Percentiles rank a stretch among this genome's conserved stretches.
These are phyloP conservation scores for Colletotrichum aenigma DNA, from an alignment of 2,329 filamentous ascomycete species.

Conservation along the genomic window DNA sequence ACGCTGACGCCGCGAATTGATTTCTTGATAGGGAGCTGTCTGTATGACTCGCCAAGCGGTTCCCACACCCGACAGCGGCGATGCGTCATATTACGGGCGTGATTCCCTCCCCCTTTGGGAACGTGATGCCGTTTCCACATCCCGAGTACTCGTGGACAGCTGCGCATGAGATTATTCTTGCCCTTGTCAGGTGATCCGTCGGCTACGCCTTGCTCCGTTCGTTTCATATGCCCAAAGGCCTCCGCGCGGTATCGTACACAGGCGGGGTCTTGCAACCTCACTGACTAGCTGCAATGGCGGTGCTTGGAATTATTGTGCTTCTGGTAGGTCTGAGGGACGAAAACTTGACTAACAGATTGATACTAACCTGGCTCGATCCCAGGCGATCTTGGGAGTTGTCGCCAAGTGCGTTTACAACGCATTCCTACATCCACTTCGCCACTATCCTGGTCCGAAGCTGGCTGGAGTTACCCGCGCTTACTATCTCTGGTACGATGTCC, in stretches of 20 bases:
- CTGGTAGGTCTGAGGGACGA: not conserved
- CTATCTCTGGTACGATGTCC: conserved; percentile 12
- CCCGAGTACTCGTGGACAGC: not conserved
- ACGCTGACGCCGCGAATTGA: not conserved
- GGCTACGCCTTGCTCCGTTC: not conserved
- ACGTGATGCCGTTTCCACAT: not conserved
- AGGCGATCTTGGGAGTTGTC: conserved; percentile 1
- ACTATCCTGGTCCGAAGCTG: conserved; percentile 33
- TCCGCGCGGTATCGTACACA: not conserved
- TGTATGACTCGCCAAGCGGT: conserved; percentile 7
- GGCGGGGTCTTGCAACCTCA: not conserved
- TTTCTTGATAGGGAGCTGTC: not conserved
- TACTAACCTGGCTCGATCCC: not conserved
- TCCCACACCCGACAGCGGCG: not conserved
- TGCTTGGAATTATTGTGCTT: not conserved
- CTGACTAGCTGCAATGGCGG: not conserved
- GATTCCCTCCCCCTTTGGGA: not conserved
- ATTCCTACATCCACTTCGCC: conserved; percentile 32
- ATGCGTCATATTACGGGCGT: not conserved
- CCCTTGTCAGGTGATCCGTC: not conserved
- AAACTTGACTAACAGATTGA: not conserved
- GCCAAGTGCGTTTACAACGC: conserved; percentile 27
- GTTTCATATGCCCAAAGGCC: not conserved
- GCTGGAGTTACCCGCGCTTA: conserved; percentile 9
- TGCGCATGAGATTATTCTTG: not conserved